These are phyloP conservation scores for Daldinia sp. DNA, from an alignment of 2,329 filamentous ascomycete species.

Conservation along the genomic window DNA sequence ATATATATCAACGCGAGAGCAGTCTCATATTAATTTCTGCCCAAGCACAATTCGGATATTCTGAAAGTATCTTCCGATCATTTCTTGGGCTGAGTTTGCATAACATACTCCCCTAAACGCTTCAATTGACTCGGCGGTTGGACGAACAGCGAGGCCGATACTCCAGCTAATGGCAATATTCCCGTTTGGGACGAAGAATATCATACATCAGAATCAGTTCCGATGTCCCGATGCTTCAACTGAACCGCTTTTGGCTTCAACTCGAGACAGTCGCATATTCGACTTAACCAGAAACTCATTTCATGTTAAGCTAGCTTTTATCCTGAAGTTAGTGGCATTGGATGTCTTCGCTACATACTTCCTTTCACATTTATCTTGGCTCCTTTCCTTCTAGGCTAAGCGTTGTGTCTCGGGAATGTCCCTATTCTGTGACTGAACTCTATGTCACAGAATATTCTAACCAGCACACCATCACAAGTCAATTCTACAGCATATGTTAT, in stretches of 20 bases:
- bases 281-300: conserved; percentile 1
- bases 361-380: conserved; percentile 6
- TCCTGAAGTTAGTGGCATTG: background rate
- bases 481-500: background rate
- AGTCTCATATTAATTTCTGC: background rate
- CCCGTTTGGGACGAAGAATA: conserved; percentile 16
- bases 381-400: background rate
- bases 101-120: conserved; percentile 6
- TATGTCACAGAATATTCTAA: conserved; percentile 10
- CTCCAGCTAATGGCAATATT: conserved; percentile 16
- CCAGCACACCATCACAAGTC: background rate
- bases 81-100: conserved; percentile 23
- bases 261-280: conserved; percentile 23
- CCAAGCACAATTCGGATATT: conserved; percentile 7
- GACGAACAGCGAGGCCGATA: conserved; percentile 26
- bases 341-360: conserved; percentile 2
- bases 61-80: conserved; percentile 5
- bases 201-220: conserved; percentile 16
- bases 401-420: conserved; percentile 5
- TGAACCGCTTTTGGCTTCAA: conserved; percentile 27
- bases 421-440: conserved; percentile 27
- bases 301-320: background rate
- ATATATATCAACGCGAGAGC: conserved; percentile 24
- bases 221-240: conserved; percentile 6
- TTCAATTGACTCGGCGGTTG: background rate